These are phyloP conservation scores for Oenanthe sinensis DNA, from an alignment of 129 eudicot species.

Conservation along the genomic window DNA sequence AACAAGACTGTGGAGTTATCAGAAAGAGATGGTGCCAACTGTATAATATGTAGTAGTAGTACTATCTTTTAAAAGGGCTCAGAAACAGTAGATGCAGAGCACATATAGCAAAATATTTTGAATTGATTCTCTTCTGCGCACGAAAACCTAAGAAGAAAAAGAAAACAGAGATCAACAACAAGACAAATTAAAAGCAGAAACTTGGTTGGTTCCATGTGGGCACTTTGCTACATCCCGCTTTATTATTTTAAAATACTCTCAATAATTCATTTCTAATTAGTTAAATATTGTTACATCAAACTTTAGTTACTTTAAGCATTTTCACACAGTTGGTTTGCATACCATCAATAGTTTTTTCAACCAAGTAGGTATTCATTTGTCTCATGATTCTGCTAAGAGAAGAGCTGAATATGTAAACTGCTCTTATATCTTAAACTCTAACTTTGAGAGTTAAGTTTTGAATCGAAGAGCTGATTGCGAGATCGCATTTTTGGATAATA, in stretches of 20 bases:
- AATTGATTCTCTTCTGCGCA: slow-evolving; percentile 1
- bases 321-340: neutral
- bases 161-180: neutral
- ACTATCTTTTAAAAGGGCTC: neutral
- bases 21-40: neutral
- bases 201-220: neutral
- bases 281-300: neutral
- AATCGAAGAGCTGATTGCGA: neutral
- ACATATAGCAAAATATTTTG: slow-evolving; percentile 26
- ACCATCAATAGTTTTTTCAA: too few species aligned
- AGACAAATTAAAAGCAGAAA: slow-evolving; percentile 2
- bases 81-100: slow-evolving; percentile 30
- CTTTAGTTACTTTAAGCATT: neutral
- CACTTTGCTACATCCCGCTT: neutral
- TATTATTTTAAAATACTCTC: neutral
- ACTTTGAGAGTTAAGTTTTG: too few species aligned
- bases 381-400: neutral
- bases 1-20: neutral
- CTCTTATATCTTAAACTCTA: neutral
- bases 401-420: neutral
- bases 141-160: neutral
- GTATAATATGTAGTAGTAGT: neutral
- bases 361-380: neutral
- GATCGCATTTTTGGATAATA: too few species aligned
- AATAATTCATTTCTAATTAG: neutral